phyloP scores from a whole-genome alignment of 495 filamentous ascomycete genomes.

The Tuber calosporum region DNA sequence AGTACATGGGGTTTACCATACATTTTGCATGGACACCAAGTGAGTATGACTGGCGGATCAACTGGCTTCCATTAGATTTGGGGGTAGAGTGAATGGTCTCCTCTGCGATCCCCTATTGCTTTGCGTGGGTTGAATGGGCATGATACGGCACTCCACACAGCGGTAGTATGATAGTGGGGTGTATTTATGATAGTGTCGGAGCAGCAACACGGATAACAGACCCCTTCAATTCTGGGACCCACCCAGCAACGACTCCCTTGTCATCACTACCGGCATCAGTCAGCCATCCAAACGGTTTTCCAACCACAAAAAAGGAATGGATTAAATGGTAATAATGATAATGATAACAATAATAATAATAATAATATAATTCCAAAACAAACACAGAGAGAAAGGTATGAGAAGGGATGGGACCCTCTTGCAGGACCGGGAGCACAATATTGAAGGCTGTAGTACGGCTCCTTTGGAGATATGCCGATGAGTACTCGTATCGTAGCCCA shows the following conservation, averaged over 20 bases:
- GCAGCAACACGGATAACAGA: neutral
- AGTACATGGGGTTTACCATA: neutral
- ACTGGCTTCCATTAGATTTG: neutral
- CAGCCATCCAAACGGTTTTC: neutral
- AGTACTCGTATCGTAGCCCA: neutral
- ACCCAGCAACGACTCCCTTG: neutral
- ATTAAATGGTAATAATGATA: too few species aligned
- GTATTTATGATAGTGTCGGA: neutral
- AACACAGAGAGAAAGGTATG: neutral
- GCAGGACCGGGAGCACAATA: neutral
- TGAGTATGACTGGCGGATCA: neutral
- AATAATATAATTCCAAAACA: neutral
- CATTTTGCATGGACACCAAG: neutral
- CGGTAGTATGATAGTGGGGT: neutral
- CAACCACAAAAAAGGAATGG: neutral
- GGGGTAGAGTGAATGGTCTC: neutral
- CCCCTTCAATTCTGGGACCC: neutral
- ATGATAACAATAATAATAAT: neutral
- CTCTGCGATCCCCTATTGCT: neutral
- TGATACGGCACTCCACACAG: neutral
- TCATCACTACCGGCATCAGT: neutral
- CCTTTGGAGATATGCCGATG: neutral
- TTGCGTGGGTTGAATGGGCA: neutral
- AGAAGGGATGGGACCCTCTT: neutral
- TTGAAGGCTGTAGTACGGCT: neutral